Conservation (phyloP, 805 yeast species). For the Cyberlindnera suaveolens region DNA sequence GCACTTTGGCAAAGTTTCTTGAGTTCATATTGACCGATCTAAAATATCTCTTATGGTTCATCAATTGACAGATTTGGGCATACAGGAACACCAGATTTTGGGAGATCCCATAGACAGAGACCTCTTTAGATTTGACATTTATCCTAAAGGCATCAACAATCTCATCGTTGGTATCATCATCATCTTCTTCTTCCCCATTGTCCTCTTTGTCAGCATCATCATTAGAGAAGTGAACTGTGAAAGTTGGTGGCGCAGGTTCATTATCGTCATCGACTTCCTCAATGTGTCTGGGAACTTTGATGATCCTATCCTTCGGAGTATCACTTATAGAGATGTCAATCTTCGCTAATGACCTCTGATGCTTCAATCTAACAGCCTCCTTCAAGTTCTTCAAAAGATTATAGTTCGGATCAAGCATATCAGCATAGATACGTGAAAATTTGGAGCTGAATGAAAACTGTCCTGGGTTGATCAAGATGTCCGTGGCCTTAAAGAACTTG, state of each 20-base stretch:
- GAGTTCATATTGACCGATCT: constrained; percentile 29
- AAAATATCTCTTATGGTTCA: constrained; percentile 41
- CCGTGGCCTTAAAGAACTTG: constrained; percentile 10
- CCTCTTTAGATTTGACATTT: not conserved
- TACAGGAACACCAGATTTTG: constrained; percentile 29
- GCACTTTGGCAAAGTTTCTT: constrained; percentile 40
- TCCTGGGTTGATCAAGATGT: constrained; percentile 11
- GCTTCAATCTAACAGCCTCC: not conserved
- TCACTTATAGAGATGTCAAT: constrained; percentile 15
- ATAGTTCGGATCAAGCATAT: constrained; percentile 15
- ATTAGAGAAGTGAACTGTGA: constrained; percentile 16
- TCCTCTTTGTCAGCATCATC: constrained; percentile 2
- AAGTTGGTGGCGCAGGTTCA: constrained; percentile 22
- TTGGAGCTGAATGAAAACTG: constrained; percentile 8
- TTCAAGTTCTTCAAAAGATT: constrained; percentile 12
- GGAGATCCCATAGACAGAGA: constrained; percentile 15
- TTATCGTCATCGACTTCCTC: constrained; percentile 14
- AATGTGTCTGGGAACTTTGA: constrained; percentile 16
- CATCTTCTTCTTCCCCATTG: not conserved
- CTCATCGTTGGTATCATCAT: not conserved
- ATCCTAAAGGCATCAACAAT: not conserved
- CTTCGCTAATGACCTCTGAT: not conserved
- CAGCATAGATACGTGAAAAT: constrained; percentile 16
- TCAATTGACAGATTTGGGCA: constrained; percentile 33
- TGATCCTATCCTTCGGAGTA: constrained; percentile 21